A percentile compares a stretch with the other conserved stretches of the same genome.
These are phyloP conservation scores for Nidula niveotomentosa DNA, from an alignment of 1,284 basidiomycete species.

Conservation along the genomic window DNA sequence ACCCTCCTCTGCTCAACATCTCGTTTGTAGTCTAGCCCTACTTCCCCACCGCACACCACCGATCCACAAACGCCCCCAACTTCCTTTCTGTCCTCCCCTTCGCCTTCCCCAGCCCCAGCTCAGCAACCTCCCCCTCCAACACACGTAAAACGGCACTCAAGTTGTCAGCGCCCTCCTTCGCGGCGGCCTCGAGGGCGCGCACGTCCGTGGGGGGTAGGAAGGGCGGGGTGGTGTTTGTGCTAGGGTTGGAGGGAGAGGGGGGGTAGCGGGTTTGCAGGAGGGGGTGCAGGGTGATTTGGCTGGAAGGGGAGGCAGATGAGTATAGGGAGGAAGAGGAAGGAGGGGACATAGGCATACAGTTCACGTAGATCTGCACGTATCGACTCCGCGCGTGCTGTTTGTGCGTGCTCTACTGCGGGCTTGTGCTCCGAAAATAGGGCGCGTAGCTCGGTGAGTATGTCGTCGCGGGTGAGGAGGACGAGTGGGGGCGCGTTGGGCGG, in stretches of 20 bases:
- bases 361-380: neutral
- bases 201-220: conserved; percentile 13
- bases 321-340: neutral
- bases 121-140: conserved; percentile 14
- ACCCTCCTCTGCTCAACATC: too few species aligned
- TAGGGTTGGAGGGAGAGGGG: conserved; percentile 16
- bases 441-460: conserved; percentile 9
- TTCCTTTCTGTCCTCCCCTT: conserved; percentile 18
- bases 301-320: too few species aligned
- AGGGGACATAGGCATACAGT: neutral
- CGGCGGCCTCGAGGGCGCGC: conserved; percentile 11
- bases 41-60: neutral
- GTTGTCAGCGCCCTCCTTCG: conserved; percentile 12
- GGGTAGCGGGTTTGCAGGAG: neutral
- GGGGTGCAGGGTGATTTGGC: too few species aligned
- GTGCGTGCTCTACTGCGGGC: neutral
- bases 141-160: conserved; percentile 10
- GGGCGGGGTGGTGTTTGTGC: conserved; percentile 21
- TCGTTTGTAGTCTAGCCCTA: too few species aligned
- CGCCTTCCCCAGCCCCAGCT: conserved; percentile 6
- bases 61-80: conserved; percentile 18
- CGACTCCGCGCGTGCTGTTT: neutral
- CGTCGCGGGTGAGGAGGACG: conserved; percentile 16
- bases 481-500: conserved; percentile 12
- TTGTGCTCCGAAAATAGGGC: neutral